Base-by-base conservation (phyloP, 768 basidiomycete genomes). In the Pilatotrama ljubarskyi region DNA sequence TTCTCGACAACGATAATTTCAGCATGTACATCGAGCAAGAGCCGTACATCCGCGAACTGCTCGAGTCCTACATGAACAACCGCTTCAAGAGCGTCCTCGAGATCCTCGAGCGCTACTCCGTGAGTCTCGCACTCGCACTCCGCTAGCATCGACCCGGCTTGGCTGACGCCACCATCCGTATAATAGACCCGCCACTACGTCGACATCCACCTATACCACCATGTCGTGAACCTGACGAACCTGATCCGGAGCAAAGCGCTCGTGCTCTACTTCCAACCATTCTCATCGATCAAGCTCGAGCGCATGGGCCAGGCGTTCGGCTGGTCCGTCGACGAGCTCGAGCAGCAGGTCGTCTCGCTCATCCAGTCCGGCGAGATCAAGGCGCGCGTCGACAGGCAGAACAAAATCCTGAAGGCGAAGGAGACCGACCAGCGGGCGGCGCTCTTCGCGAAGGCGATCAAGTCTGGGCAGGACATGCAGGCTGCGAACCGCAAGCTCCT, bases 291-390 rank as follows among this genome's bases (percentile, higher is more conserved):
- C 70, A 81, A 85, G 42, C 71, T 98, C 26, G 86, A 88, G 42
- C 82, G 88, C 36, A 95, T 97, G 92, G 86, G 89, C 37, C 71
- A 75, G 2, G 93, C 94, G 10, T 96, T 98, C 68, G 95, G 94
- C 2, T 88, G 90, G 85, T 78, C 80, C 0, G 74, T 90, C 7
- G 84, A 84, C 3, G 83, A 88, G 60, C 84, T 92, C 29, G 87
- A 92, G 71, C 74, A 75, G 37, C 83, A 89, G 59, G 86, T 97
- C 20, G 89, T 95, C 15, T 72, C 74, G 20, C 80, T 98, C 36
- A 93, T 98, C 56, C 86, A 88, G 70, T 76, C 78, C 1, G 90
- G 91, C 1, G 79, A 83, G 47, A 91, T 98, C 61, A 82, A 88
- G 66, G 95, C 85, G 2, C 80, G 93, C 10, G 87, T 97, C 17